Conservation (phyloP, 192 early-diverging fungal genomes). For the Coemansia guatemalensis region DNA sequence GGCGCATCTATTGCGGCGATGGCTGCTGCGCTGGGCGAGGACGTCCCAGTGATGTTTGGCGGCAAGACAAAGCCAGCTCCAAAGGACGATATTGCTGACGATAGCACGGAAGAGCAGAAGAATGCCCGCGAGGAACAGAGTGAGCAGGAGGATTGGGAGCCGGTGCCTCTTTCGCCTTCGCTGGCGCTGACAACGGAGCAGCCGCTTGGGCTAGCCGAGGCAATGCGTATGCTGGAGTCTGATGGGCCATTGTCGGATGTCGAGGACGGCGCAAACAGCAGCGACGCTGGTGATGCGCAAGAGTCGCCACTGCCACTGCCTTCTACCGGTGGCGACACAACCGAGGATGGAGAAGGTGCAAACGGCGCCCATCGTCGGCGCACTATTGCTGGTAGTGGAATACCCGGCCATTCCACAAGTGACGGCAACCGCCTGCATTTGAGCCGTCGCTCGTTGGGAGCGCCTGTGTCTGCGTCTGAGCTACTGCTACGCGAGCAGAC, state of each 20-base stretch:
- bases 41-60: slow-evolving; percentile 22
- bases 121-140: neutral
- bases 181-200: slow-evolving; percentile 4
- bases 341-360: too few relatives aligned
- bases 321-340: too few relatives aligned
- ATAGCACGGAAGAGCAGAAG: neutral
- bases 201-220: slow-evolving; percentile 31
- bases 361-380: too few relatives aligned
- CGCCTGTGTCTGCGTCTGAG: slow-evolving; percentile 13
- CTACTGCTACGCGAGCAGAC: slow-evolving; percentile 44
- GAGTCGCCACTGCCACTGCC: too few relatives aligned
- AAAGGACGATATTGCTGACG: neutral
- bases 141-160: slow-evolving; percentile 5
- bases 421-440: too few relatives aligned
- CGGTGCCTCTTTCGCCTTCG: slow-evolving; percentile 6
- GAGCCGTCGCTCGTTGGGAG: too few relatives aligned
- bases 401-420: too few relatives aligned
- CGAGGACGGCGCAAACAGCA: neutral
- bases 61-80: neutral
- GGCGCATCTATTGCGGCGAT: slow-evolving; percentile 32
- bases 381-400: too few relatives aligned
- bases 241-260: neutral
- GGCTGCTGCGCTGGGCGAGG: slow-evolving; percentile 48
- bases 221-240: slow-evolving; percentile 11
- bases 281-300: too few relatives aligned